phyloP scores from a whole-genome alignment of 805 yeast genomes.

The Metahyphopichia silvanorum region DNA sequence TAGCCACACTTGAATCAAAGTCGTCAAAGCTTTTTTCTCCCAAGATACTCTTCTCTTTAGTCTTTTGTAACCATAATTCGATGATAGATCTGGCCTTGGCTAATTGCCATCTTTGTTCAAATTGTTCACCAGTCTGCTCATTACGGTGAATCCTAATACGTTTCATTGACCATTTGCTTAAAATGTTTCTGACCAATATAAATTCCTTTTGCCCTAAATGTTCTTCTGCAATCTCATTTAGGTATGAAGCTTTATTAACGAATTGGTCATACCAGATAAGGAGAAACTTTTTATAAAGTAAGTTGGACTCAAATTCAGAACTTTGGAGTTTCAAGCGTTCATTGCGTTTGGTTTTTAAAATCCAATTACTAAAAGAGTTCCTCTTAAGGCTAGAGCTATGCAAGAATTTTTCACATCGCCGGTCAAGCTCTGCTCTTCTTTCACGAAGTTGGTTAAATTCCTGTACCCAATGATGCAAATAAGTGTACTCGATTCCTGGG shows the following conservation, averaged over 20 bases:
- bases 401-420: slow-evolving; percentile 5
- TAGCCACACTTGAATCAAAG: slow-evolving; percentile 16
- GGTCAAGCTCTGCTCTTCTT: slow-evolving; percentile 7
- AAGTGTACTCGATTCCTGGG: slow-evolving; percentile 9
- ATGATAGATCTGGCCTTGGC: slow-evolving; percentile 25
- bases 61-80: slow-evolving; percentile 36
- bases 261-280: slow-evolving; percentile 34
- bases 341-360: neutral
- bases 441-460: slow-evolving; percentile 12
- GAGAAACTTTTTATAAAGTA: slow-evolving; percentile 23
- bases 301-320: slow-evolving; percentile 11
- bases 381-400: slow-evolving; percentile 2
- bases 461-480: slow-evolving; percentile 19
- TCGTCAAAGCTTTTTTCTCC: slow-evolving; percentile 10
- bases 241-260: slow-evolving; percentile 15
- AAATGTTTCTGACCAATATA: slow-evolving; percentile 17
- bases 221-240: slow-evolving; percentile 30
- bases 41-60: slow-evolving; percentile 7
- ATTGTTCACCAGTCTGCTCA: slow-evolving; percentile 32
- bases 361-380: slow-evolving; percentile 13
- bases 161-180: slow-evolving; percentile 36
- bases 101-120: slow-evolving; percentile 29
- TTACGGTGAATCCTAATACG: slow-evolving; percentile 30
- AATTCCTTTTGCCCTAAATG: slow-evolving; percentile 25
- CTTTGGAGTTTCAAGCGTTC: slow-evolving; percentile 9